Evolutionary conservation across 257 asterid genomes (phyloP).

Genomic region (Ligustrum vulgare): DNA sequence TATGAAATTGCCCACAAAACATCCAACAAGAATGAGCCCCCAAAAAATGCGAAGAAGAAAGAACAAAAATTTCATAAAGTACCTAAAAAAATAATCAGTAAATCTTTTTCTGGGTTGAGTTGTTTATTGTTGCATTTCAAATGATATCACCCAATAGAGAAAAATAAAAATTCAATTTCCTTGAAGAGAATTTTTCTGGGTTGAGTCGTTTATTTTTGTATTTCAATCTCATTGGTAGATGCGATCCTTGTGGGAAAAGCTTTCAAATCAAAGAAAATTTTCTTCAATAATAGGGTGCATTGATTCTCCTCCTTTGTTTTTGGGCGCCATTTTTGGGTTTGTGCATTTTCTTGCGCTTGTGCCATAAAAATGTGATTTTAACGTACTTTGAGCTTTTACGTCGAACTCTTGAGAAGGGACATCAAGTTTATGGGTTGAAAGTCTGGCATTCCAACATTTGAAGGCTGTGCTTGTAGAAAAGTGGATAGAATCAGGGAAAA

Average conservation of each 20-base stretch:
- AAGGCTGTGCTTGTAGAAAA: constrained; percentile 22
- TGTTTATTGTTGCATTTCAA: too few species aligned
- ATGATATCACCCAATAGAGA: neutral
- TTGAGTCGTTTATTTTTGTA: neutral
- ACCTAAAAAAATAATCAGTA: neutral
- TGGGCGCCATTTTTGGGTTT: neutral
- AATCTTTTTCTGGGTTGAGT: neutral
- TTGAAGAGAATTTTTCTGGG: neutral
- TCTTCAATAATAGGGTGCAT: neutral
- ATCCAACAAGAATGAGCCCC: neutral
- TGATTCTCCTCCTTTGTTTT: neutral
- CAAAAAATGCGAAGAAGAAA: neutral
- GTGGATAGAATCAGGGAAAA: constrained; percentile 26
- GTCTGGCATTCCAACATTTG: constrained; percentile 20
- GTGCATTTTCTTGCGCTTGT: neutral
- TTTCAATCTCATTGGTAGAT: neutral
- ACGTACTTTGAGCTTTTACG: neutral
- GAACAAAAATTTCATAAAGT: neutral
- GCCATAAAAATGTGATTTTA: neutral
- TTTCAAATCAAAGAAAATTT: neutral
- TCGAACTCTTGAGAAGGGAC: neutral
- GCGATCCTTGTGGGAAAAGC: neutral
- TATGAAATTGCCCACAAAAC: neutral
- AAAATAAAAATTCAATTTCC: neutral
- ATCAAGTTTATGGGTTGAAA: constrained; percentile 20